Conservation (phyloP, 108 stramenopile species). For the Aurantiochytrium sp. region DNA sequence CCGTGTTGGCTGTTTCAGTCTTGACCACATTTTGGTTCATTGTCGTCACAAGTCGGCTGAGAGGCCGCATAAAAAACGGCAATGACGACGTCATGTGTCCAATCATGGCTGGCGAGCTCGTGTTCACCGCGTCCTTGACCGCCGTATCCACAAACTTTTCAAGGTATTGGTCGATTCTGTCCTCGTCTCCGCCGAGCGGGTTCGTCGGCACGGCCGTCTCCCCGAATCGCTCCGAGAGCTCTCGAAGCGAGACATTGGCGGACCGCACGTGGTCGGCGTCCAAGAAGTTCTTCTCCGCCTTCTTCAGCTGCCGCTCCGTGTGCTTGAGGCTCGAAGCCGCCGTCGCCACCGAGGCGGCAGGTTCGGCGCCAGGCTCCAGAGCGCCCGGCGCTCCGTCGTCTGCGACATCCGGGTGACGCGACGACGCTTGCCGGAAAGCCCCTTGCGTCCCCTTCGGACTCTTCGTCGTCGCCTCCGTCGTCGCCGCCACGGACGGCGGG, state of each 20-base stretch:
- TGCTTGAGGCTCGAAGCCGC: neutral
- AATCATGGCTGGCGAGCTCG: neutral
- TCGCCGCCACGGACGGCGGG: no score
- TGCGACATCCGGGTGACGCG: no score
- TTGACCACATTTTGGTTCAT: conserved; percentile 3
- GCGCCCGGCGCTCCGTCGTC: no score
- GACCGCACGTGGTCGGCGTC: neutral
- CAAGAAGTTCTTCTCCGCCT: neutral
- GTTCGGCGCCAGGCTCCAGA: neutral
- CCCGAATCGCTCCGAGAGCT: neutral
- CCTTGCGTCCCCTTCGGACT: neutral
- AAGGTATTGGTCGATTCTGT: neutral
- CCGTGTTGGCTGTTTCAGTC: neutral
- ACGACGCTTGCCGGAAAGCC: no score
- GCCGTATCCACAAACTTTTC: neutral
- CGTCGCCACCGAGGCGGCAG: neutral
- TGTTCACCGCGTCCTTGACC: neutral
- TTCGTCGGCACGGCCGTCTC: neutral
- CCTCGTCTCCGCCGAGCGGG: neutral
- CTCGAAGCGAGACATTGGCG: neutral
- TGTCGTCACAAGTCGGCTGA: neutral
- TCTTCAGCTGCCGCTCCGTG: neutral
- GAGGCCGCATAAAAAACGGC: neutral
- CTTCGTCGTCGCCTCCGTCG: neutral
- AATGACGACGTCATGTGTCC: conserved; percentile 5